Evolutionary conservation across 2,329 filamentous ascomycete species (phyloP), one percentile per base, ranked within the genome.

Genomic region (Hymenotorrendiella dingleyae): DNA sequence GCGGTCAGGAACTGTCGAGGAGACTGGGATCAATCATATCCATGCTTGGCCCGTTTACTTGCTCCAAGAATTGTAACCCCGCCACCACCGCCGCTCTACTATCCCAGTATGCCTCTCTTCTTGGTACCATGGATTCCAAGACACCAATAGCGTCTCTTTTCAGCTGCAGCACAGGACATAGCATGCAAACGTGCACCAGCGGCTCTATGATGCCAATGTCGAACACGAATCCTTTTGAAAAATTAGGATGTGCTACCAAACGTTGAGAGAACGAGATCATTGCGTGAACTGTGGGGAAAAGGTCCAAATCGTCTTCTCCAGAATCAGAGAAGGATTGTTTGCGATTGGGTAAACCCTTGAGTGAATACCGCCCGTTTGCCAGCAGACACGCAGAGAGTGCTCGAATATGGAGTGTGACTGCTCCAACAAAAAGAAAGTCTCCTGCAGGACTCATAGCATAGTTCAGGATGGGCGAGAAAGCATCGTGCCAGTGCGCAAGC

Each of bases 51-150:
- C n/a, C n/a, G n/a, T n/a, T n/a, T n/a, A n/a, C 33, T 26, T 37
- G 34, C 32, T 44, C 36, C 30, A 49, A 20, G 29, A 27, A 37
- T 35, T 20, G 34, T 11, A 42, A 19, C n/a, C 47, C 47, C 9
- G 41, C 47, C 20, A 16, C 34, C 10, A 34, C 38, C 11, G 36
- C 34, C 12, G 24, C 28, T 19, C 16, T 33, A 29, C 52, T 54
- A 30, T 54, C 52, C 54, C 54, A 56, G 16, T 50, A 39, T 10
- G 46, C 54, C 26, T 56, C 54, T 27, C 46, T 41, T 36, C 54
- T 49, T 17, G 52, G 50, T 20, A 27, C 26, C 43, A 49, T 52
- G 6, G 39, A 39, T 23, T 41, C 41, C 24, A 56, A 42, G n/a
- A 56, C 23, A 8, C 46, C 43, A 22, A 56, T 47, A 10, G 48